Evolutionary conservation across 164 flowering plant species (phyloP).

Genomic region (Chimonanthus salicifolius): DNA sequence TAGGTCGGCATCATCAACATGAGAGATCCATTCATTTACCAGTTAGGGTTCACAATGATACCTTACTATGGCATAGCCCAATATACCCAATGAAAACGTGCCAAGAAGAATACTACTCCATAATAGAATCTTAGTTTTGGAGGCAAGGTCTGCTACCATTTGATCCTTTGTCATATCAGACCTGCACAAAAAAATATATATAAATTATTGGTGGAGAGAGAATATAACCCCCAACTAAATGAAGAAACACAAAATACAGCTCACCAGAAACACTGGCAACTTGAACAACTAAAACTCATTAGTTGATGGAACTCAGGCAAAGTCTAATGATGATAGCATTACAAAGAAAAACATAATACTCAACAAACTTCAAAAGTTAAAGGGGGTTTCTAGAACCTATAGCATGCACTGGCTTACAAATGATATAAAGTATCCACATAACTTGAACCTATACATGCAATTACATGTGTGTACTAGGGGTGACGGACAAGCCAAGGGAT

Average conservation of each 20-base stretch:
- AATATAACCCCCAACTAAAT: not conserved
- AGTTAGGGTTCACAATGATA: conserved; percentile 14
- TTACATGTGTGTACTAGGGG: not conserved
- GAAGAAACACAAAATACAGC: not conserved
- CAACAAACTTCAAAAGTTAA: not conserved
- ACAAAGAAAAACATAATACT: not conserved
- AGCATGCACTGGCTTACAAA: not conserved
- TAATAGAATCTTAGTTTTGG: conserved; percentile 38
- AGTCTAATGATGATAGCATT: not conserved
- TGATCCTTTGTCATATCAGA: conserved; percentile 67
- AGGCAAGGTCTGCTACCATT: conserved; percentile 53
- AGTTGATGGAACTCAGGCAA: not conserved
- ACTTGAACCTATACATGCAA: not conserved
- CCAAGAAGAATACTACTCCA: conserved; percentile 68
- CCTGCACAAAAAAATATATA: conserved; percentile 29
- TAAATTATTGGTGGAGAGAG: conserved; percentile 2
- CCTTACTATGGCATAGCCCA: conserved; percentile 72
- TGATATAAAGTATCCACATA: not conserved
- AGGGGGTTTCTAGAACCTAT: not conserved
- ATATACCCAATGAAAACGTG: conserved; percentile 56
- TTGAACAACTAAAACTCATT: not conserved
- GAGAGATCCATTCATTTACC: not conserved
- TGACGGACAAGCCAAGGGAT: not conserved
- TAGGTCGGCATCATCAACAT: not conserved
- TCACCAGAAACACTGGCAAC: not conserved